Percentiles rank a stretch among this genome's conserved stretches.
Evolutionary conservation across 495 filamentous ascomycete genomes (phyloP).

Genomic region (Parmelia sp.): DNA sequence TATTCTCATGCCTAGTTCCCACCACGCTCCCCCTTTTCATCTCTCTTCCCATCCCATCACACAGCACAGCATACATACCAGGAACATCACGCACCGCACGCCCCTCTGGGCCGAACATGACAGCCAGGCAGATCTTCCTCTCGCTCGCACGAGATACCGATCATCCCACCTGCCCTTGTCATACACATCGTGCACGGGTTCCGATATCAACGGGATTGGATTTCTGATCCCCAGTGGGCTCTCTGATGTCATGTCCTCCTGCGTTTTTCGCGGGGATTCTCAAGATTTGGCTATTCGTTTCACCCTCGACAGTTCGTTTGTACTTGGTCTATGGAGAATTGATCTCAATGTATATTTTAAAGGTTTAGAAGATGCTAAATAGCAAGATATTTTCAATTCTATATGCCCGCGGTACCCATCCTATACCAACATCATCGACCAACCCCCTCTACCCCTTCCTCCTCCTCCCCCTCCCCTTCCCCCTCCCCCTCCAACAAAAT

Average conservation of each 20-base stretch:
- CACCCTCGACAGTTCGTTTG: conserved; percentile 43
- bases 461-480: conserved; percentile 48
- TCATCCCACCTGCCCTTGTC: too few species aligned
- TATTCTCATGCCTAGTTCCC: too few species aligned
- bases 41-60: neutral
- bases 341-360: neutral
- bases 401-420: too few species aligned
- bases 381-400: neutral
- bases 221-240: conserved; percentile 35
- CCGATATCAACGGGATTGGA: neutral
- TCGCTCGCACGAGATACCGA: too few species aligned
- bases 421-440: neutral
- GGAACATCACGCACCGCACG: neutral
- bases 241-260: conserved; percentile 51
- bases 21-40: neutral
- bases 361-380: neutral
- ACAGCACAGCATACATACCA: neutral
- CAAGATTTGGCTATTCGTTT: conserved; percentile 53
- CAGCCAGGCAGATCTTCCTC: neutral
- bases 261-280: conserved; percentile 16
- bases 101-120: neutral
- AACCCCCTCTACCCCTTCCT: neutral
- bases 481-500: conserved; percentile 62
- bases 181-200: neutral
- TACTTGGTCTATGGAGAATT: neutral